phyloP scores from a whole-genome alignment of 306 rosid genomes.

The Comarum palustre region DNA sequence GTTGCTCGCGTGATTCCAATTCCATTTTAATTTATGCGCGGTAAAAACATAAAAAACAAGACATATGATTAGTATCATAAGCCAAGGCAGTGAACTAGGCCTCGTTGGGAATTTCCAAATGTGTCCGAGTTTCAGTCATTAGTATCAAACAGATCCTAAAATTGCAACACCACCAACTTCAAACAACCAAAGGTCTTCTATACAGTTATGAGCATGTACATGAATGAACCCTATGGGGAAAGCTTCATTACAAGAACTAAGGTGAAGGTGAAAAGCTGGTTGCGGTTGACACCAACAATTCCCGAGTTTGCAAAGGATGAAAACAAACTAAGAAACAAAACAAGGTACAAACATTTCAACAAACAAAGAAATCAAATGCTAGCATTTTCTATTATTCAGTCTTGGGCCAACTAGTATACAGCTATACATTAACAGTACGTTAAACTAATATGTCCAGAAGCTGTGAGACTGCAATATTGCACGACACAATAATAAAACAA shows the following conservation, averaged over 20 bases:
- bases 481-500: slow-evolving; percentile 17
- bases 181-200: not conserved
- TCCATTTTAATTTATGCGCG: no score
- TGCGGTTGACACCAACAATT: not conserved
- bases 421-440: slow-evolving; percentile 20
- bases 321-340: not conserved
- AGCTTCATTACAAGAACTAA: not conserved
- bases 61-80: no score
- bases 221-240: not conserved
- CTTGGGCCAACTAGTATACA: slow-evolving; percentile 30
- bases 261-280: not conserved
- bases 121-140: no score
- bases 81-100: no score
- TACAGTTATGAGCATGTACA: not conserved
- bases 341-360: not conserved
- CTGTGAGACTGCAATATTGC: slow-evolving; percentile 16
- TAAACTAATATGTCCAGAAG: slow-evolving; percentile 5
- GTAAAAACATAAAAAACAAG: no score
- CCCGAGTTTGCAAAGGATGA: not conserved
- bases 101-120: no score
- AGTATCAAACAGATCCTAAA: no score
- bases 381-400: not conserved
- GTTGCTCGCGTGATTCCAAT: no score
- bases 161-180: not conserved
- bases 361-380: not conserved